Conservation (phyloP, 208 protist genomes). For the Trypanosoma cruzi region DNA sequence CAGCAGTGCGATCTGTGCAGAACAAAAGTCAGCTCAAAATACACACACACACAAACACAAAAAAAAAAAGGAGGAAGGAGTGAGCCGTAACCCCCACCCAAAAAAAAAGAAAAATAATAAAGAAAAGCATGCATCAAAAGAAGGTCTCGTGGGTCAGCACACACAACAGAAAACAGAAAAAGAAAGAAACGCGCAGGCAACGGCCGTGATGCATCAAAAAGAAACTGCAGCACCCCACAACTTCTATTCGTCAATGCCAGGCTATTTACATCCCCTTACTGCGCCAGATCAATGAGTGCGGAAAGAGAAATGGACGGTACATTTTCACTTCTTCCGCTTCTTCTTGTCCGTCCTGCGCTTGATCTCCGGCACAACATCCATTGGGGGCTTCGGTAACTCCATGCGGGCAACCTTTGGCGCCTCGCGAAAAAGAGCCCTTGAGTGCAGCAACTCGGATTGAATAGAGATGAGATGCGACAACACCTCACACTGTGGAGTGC, state of each 20-base stretch:
- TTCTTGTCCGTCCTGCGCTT: conserved; percentile 77
- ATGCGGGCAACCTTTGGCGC: conserved; percentile 12
- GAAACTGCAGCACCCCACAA: background rate
- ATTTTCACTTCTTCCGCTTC: conserved; percentile 45
- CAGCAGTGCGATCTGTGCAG: background rate
- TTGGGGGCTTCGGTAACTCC: conserved; percentile 27
- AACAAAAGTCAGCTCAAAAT: background rate
- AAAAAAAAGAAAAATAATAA: background rate
- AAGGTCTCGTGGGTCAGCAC: too few relatives aligned
- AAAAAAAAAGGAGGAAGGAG: background rate
- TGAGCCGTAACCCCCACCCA: conserved; percentile 6
- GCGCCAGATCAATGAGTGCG: background rate
- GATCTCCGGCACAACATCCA: conserved; percentile 60
- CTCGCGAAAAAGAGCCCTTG: conserved; percentile 18
- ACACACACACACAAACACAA: background rate
- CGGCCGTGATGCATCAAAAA: background rate
- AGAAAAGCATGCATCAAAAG: background rate
- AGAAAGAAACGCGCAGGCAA: background rate
- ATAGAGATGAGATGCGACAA: conserved; percentile 32
- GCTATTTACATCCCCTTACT: conserved; percentile 5
- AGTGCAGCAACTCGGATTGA: conserved; percentile 23
- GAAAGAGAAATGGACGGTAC: background rate
- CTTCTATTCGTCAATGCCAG: background rate
- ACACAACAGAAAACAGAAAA: too few relatives aligned
- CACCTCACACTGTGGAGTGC: conserved; percentile 26